A percentile compares a stretch with the other conserved stretches of the same genome.
Conservation (phyloP, 768 basidiomycete species). For the Leccinum variicolor region DNA sequence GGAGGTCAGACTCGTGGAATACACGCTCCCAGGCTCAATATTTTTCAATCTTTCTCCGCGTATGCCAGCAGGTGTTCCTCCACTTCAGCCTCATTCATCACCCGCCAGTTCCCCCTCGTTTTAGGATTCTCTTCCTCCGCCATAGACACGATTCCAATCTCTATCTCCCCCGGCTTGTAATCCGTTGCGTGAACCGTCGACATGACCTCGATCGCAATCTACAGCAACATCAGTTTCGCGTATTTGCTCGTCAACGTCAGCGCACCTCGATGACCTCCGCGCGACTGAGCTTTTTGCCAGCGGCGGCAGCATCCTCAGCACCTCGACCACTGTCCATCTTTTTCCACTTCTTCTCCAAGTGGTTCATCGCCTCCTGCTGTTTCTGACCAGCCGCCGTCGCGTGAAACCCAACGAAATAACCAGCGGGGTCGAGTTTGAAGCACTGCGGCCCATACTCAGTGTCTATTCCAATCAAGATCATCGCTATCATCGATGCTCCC, state of each 20-base stretch:
- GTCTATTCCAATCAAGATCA: slow-evolving; percentile 94
- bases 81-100: slow-evolving; percentile 73
- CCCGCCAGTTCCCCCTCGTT: slow-evolving; percentile 73
- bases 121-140: slow-evolving; percentile 70
- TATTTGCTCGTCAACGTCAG: not conserved
- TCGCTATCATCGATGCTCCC: slow-evolving; percentile 49
- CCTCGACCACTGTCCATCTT: slow-evolving; percentile 78
- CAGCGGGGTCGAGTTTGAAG: slow-evolving; percentile 98
- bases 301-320: slow-evolving; percentile 73
- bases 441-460: slow-evolving; percentile 90
- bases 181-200: slow-evolving; percentile 94
- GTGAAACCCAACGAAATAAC: slow-evolving; percentile 98
- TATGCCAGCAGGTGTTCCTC: slow-evolving; percentile 80
- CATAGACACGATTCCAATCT: slow-evolving; percentile 88
- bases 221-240: slow-evolving; percentile 4
- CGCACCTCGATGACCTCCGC: slow-evolving; percentile 88
- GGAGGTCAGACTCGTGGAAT: not conserved
- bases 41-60: slow-evolving; percentile 74
- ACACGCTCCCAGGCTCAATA: slow-evolving; percentile 18
- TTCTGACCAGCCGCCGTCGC: slow-evolving; percentile 96
- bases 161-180: slow-evolving; percentile 93
- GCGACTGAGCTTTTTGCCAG: slow-evolving; percentile 68
- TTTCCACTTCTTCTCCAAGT: slow-evolving; percentile 99
- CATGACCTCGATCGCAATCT: slow-evolving; percentile 95
- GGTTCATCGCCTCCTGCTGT: slow-evolving; percentile 98